phyloP scores from a whole-genome alignment of 805 yeast species.

The Saturnispora zaruensis region DNA sequence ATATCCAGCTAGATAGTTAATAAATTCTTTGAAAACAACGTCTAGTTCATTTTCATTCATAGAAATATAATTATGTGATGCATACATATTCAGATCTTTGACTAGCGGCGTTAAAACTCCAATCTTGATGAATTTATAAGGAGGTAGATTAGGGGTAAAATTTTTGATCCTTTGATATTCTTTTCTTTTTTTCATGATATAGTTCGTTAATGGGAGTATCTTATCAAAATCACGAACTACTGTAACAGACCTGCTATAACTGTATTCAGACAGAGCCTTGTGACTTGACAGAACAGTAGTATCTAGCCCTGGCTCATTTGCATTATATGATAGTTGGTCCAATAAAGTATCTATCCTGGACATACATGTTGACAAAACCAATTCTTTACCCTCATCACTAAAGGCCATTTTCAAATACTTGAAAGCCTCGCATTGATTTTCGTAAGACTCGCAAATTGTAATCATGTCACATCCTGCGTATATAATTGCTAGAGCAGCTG shows the following conservation, averaged over 20 bases:
- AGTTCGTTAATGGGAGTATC: constrained; percentile 39
- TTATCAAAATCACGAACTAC: constrained; percentile 45
- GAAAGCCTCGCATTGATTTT: constrained; percentile 48
- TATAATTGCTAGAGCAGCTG: constrained; percentile 47
- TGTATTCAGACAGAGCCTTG: constrained; percentile 33
- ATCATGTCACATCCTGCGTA: constrained; percentile 59
- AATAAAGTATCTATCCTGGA: constrained; percentile 38
- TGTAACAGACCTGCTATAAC: constrained; percentile 45
- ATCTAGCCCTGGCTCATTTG: constrained; percentile 26
- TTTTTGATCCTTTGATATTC: constrained; percentile 4
- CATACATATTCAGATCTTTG: background rate
- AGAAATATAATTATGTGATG: background rate
- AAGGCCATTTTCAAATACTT: constrained; percentile 29
- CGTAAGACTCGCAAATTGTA: constrained; percentile 49
- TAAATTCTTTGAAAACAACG: constrained; percentile 33
- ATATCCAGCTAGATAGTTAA: constrained; percentile 36
- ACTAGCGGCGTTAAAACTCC: constrained; percentile 4
- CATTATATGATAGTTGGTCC: constrained; percentile 35
- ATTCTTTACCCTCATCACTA: constrained; percentile 34
- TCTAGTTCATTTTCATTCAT: constrained; percentile 2
- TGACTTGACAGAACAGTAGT: constrained; percentile 34
- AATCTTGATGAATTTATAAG: constrained; percentile 5
- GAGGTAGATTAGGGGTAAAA: constrained; percentile 1
- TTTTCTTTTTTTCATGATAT: constrained; percentile 25
- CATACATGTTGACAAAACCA: constrained; percentile 32